Conservation (phyloP, 2,329 filamentous ascomycete species). For the Scedosporium dehoogii region DNA sequence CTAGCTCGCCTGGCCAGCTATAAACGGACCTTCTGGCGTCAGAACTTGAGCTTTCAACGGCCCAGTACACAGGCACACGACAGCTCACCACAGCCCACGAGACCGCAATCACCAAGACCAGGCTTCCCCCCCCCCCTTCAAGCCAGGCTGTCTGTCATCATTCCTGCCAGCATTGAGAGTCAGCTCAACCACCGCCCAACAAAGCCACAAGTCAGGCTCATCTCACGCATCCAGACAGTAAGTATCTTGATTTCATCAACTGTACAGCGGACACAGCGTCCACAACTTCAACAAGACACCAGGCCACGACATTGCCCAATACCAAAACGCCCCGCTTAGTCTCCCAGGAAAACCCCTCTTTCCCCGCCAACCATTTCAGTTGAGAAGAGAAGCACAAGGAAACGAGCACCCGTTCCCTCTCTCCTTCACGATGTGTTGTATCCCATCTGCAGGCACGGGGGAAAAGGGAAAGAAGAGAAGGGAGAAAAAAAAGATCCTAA, state of each 20-base stretch:
- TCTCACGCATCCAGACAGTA: neutral
- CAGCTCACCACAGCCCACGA: neutral
- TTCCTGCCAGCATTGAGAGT: neutral
- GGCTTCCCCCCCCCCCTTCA: neutral
- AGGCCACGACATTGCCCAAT: neutral
- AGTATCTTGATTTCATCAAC: neutral
- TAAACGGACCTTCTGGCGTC: neutral
- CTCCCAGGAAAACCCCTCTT: neutral
- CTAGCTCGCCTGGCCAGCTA: neutral
- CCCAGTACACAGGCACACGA: neutral
- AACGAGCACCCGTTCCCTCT: neutral
- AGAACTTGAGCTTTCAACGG: neutral
- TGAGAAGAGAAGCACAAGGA: constrained; percentile 1
- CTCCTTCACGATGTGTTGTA: neutral
- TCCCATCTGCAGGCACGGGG: neutral
- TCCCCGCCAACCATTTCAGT: neutral
- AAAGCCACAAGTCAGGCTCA: neutral
- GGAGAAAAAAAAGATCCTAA: neutral
- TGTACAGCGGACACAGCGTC: neutral
- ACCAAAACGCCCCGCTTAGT: neutral
- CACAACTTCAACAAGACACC: neutral
- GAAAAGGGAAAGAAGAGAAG: neutral
- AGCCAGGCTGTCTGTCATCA: neutral
- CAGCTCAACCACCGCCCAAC: neutral
- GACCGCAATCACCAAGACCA: neutral